Evolutionary conservation across 1,284 basidiomycete genomes (phyloP), one percentile per base, ranked within the genome.

Genomic region (Tilletia setariae): DNA sequence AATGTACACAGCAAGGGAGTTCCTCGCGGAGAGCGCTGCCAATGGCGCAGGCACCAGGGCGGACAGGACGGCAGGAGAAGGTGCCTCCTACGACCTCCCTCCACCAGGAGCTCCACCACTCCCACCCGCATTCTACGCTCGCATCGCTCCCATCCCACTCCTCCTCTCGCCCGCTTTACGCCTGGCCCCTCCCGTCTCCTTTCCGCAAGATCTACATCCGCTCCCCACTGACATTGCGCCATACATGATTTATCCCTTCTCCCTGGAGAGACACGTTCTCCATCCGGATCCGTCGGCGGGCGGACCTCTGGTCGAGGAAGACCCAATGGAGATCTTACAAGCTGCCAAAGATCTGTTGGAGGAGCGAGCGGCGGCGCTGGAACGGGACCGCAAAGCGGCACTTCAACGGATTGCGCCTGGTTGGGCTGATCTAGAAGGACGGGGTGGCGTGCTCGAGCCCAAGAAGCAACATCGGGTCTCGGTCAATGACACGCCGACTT

Each of bases 141-240:
- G 56, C 56, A 61, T 61, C 56, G 56, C 56, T 16, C 16, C 56
- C 56, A 21, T 61, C 56, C 56, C 56, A 11, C 56, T 61, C 56
- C 56, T 61, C 56, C 56, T 61, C 56, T 61, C 56, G 30, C 56
- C 56, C 1, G 56, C 56, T 30, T 30, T 61, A 11, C 56, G 32
- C n/a, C 28, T 61, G 7, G 30, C 56, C 7, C 13, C 25, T 7
- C 30, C 56, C 15, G 9, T 30, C 56, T n/a, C 28, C 9, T 40
- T 61, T 1, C 56, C 56, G 19, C 30, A 61, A 32, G 56, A 61
- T 21, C 56, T 61, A 25, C 56, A 61, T 30, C 56, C 56, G 21
- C 56, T 61, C 0, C 56, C 56, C 7, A 25, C 35, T 16, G 56
- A 61, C 30, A 32, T 61, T 30, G 56, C 56, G 19, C 56, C 56